Evolutionary conservation across 805 yeast genomes (phyloP).

Genomic region (Metschnikowia sp.): DNA sequence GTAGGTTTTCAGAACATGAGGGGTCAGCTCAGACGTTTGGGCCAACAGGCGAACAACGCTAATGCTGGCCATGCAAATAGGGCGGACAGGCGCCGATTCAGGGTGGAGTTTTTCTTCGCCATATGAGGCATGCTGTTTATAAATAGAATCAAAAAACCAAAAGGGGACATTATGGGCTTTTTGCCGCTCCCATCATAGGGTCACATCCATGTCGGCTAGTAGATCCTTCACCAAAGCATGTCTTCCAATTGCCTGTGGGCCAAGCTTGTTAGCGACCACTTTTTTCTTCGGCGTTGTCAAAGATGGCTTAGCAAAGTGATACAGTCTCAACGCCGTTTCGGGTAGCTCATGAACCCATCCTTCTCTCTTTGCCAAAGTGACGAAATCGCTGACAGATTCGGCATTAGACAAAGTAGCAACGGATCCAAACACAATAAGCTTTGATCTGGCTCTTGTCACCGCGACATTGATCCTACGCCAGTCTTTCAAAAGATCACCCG

Average conservation of each 20-base stretch:
- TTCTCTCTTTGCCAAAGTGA: conserved; percentile 51
- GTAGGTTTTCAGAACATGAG: conserved; percentile 27
- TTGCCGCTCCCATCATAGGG: neutral
- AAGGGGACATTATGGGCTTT: too few relatives aligned
- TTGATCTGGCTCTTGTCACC: conserved; percentile 83
- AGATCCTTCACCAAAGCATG: conserved; percentile 28
- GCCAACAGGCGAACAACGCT: conserved; percentile 3
- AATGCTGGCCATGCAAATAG: conserved; percentile 4
- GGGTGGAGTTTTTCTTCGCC: conserved; percentile 31
- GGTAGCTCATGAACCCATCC: conserved; percentile 67
- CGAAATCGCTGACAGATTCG: conserved; percentile 54
- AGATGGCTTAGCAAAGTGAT: conserved; percentile 23
- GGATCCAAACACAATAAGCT: conserved; percentile 82
- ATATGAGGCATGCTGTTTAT: conserved; percentile 11
- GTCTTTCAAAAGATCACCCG: conserved; percentile 80
- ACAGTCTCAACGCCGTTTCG: conserved; percentile 35
- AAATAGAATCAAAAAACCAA: too few relatives aligned
- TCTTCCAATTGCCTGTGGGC: conserved; percentile 16
- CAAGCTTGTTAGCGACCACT: neutral
- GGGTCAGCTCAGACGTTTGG: conserved; percentile 24
- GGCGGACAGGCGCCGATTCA: conserved; percentile 6
- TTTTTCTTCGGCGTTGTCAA: neutral
- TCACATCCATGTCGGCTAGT: conserved; percentile 24
- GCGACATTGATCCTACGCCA: conserved; percentile 95
- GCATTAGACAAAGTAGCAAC: conserved; percentile 53